Percentiles rank a stretch among this genome's conserved stretches.
Evolutionary conservation across 352 stramenopile genomes (phyloP).

Genomic region (Pythium phragmiticola): DNA sequence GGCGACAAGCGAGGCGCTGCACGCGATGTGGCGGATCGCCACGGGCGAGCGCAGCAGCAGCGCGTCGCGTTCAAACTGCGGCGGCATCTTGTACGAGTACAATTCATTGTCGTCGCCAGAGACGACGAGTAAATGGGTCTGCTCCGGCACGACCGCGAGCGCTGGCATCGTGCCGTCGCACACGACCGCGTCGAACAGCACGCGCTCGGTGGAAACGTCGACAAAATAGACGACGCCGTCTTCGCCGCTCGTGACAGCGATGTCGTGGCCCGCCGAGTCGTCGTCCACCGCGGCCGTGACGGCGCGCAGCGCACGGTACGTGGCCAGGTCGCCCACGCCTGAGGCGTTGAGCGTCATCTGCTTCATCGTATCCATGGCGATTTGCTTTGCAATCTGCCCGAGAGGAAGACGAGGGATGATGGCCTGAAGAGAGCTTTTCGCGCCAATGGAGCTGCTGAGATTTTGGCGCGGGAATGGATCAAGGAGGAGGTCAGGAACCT

Average conservation of each 20-base stretch:
- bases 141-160: constrained; percentile 66
- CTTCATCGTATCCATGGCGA: constrained; percentile 70
- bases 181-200: constrained; percentile 47
- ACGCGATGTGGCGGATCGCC: constrained; percentile 68
- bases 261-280: constrained; percentile 37
- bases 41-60: constrained; percentile 73
- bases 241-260: constrained; percentile 74
- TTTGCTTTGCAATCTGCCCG: neutral
- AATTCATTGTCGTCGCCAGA: constrained; percentile 73
- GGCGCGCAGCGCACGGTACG: constrained; percentile 36
- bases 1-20: constrained; percentile 57
- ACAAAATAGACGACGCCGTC: constrained; percentile 81
- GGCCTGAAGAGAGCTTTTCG: neutral
- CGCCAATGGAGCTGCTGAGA: constrained; percentile 18
- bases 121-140: constrained; percentile 62
- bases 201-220: constrained; percentile 50
- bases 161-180: constrained; percentile 65
- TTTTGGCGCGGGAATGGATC: constrained; percentile 14
- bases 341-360: constrained; percentile 75
- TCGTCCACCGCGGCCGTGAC: constrained; percentile 38
- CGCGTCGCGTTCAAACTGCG: constrained; percentile 43
- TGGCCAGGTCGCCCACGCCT: constrained; percentile 62
- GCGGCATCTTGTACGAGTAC: constrained; percentile 68
- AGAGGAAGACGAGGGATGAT: neutral
- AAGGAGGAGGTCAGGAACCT: neutral